phyloP scores from a whole-genome alignment of 2,329 filamentous ascomycete species.

The Phoma sp. region DNA sequence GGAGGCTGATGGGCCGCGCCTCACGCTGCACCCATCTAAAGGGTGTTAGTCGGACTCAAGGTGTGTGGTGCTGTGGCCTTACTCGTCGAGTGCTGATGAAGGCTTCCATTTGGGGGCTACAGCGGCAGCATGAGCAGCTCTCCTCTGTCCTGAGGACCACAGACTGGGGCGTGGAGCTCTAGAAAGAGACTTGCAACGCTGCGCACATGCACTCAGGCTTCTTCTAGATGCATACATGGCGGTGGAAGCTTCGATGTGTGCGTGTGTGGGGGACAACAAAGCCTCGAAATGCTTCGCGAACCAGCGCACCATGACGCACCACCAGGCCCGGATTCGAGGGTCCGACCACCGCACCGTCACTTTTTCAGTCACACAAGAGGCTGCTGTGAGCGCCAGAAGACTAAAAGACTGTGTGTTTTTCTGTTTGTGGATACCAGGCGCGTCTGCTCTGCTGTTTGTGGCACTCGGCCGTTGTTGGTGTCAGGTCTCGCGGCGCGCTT shows the following conservation, averaged over 20 bases:
- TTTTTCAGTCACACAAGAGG: neutral
- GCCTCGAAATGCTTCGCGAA: conserved; percentile 18
- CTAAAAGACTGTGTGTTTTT: too few relatives aligned
- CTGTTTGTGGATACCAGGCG: neutral
- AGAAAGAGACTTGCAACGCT: neutral
- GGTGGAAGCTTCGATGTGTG: conserved; percentile 22
- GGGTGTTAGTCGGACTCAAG: conserved; percentile 12
- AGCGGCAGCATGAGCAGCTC: conserved; percentile 35
- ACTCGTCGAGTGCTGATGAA: conserved; percentile 66
- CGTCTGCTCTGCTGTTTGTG: neutral
- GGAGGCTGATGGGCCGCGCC: conserved; percentile 91
- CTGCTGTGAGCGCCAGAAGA: neutral
- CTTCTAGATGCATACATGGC: conserved; percentile 25
- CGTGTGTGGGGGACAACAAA: conserved; percentile 20
- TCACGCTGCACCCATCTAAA: conserved; percentile 89
- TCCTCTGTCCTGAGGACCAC: neutral
- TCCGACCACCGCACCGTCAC: conserved; percentile 7
- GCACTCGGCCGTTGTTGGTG: neutral
- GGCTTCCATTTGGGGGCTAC: conserved; percentile 64
- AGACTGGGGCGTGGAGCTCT: conserved; percentile 19
- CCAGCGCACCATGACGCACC: conserved; percentile 13
- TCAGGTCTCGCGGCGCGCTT: conserved; percentile 1
- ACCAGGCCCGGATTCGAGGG: neutral
- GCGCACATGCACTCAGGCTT: conserved; percentile 11
- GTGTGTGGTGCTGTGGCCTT: conserved; percentile 30